These are phyloP conservation scores for Sphaerulina vaccinii DNA, from an alignment of 2,329 filamentous ascomycete species.

Conservation along the genomic window DNA sequence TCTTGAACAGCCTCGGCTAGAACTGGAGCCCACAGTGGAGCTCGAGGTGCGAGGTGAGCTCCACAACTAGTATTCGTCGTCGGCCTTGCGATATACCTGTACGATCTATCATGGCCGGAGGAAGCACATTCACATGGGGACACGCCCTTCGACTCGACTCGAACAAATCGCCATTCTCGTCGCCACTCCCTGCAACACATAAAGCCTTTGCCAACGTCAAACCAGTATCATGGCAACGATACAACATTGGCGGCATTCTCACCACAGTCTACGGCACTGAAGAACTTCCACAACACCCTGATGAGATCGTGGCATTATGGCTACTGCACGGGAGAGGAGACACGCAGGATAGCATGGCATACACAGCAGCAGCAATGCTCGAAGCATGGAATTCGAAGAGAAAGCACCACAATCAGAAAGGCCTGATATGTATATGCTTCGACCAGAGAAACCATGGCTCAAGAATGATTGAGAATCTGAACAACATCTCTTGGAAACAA, in stretches of 20 bases:
- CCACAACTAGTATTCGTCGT: no score
- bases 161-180: conserved; percentile 34
- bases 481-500: conserved; percentile 75
- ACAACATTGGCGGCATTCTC: conserved; percentile 74
- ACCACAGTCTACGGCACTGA: conserved; percentile 78
- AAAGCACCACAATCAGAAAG: conserved; percentile 42
- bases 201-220: conserved; percentile 32
- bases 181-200: conserved; percentile 34
- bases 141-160: conserved; percentile 35
- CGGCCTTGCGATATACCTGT: no score
- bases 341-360: conserved; percentile 70
- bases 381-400: conserved; percentile 61
- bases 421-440: conserved; percentile 78
- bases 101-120: conserved; percentile 34
- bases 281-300: conserved; percentile 58
- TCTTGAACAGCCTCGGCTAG: no score
- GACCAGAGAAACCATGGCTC: conserved; percentile 92
- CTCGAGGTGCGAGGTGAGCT: no score
- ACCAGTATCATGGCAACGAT: conserved; percentile 61
- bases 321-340: conserved; percentile 78
- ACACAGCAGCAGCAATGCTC: conserved; percentile 68
- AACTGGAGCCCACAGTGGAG: no score
- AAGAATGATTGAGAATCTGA: conserved; percentile 62
- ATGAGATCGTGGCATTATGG: conserved; percentile 77
- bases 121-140: conserved; percentile 36